Evolutionary conservation across 192 early-diverging fungal species (phyloP).

Genomic region (Linnemannia schmuckeri): DNA sequence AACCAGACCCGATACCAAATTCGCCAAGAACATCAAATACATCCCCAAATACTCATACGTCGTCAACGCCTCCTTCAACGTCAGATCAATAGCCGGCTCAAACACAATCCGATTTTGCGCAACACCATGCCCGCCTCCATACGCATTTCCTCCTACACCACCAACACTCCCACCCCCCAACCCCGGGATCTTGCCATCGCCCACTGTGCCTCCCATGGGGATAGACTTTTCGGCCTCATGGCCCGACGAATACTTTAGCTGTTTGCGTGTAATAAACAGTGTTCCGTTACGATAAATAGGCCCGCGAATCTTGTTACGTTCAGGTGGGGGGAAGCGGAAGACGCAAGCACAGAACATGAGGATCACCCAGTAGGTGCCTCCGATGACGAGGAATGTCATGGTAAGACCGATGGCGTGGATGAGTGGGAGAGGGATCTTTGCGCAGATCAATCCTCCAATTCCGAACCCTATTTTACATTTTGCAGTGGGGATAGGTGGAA

Average conservation of each 20-base stretch:
- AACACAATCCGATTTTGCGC: constrained; percentile 55
- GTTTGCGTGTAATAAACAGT: constrained; percentile 25
- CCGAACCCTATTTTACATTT: constrained; percentile 64
- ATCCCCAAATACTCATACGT: constrained; percentile 71
- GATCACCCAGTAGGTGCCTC: constrained; percentile 67
- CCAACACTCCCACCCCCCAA: not conserved
- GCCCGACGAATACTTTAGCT: constrained; percentile 16
- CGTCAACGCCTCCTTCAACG: constrained; percentile 62
- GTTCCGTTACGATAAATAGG: constrained; percentile 54
- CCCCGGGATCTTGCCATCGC: constrained; percentile 43
- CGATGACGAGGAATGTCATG: constrained; percentile 73
- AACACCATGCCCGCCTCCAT: not conserved
- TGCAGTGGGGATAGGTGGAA: not conserved
- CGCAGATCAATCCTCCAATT: constrained; percentile 75
- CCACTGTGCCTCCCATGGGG: constrained; percentile 40
- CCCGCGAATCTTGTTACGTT: constrained; percentile 66
- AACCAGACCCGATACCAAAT: constrained; percentile 70
- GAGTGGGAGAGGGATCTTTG: constrained; percentile 70
- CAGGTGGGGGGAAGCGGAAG: constrained; percentile 70
- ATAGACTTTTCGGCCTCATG: constrained; percentile 13
- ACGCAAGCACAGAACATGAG: constrained; percentile 66
- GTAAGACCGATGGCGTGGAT: constrained; percentile 66
- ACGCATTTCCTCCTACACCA: not conserved
- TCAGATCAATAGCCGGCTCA: constrained; percentile 55
- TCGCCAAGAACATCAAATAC: constrained; percentile 67